These are phyloP conservation scores for Erodium trifolium DNA, from an alignment of 441 rosid species.

Conservation along the genomic window DNA sequence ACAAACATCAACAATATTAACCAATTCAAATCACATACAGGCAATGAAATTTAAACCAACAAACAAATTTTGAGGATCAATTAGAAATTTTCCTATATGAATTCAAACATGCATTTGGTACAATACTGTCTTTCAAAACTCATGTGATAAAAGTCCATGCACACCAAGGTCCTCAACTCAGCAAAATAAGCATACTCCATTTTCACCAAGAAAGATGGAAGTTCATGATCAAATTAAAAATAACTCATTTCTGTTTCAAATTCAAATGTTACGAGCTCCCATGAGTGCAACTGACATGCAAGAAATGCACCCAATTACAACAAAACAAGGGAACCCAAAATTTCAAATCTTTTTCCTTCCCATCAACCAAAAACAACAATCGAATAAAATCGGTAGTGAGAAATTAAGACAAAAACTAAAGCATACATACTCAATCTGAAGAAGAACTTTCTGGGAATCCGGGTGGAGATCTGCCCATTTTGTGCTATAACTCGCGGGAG, in stretches of 20 bases:
- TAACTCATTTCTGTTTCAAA: neutral
- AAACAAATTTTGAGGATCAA: neutral
- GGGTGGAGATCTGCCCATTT: constrained; percentile 96
- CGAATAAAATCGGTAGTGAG: neutral
- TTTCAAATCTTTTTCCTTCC: neutral
- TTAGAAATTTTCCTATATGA: neutral
- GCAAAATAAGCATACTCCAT: constrained; percentile 1
- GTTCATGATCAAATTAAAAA: neutral
- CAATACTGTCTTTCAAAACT: too few relatives aligned
- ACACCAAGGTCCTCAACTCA: neutral
- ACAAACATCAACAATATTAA: neutral
- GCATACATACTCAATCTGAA: constrained; percentile 71
- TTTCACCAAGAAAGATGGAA: neutral
- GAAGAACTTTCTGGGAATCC: constrained; percentile 83
- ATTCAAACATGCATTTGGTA: too few relatives aligned
- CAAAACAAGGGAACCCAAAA: neutral
- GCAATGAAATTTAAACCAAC: neutral
- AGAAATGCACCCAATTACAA: neutral
- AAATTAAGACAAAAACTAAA: constrained; percentile 10
- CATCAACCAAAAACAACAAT: constrained; percentile 2
- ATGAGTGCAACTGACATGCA: neutral
- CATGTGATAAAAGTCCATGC: too few relatives aligned
- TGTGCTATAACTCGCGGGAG: constrained; percentile 82
- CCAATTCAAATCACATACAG: constrained; percentile 19
- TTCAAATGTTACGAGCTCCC: neutral